Conservation (phyloP, 768 basidiomycete genomes). For the Termitomyces sp. region DNA sequence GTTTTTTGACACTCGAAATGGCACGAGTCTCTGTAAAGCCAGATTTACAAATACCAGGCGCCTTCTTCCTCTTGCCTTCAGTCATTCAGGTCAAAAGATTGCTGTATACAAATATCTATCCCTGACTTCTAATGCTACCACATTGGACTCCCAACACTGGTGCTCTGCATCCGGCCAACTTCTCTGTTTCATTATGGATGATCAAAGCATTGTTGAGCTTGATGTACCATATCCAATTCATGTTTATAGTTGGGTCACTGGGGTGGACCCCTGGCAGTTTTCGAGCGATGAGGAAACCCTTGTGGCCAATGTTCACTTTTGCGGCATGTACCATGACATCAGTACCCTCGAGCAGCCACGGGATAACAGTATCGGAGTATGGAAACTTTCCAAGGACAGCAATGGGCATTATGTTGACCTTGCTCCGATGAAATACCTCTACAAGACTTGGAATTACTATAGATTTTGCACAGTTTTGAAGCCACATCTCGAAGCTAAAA, state of each 20-base stretch:
- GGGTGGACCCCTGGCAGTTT: neutral
- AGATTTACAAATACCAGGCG: neutral
- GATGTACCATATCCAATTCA: neutral
- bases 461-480: neutral
- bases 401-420: neutral
- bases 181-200: slow-evolving; percentile 3
- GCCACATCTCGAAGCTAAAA: neutral
- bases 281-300: slow-evolving; percentile 3
- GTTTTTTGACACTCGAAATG: slow-evolving; percentile 2
- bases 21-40: neutral
- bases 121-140: neutral
- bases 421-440: neutral
- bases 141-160: neutral
- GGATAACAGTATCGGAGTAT: neutral
- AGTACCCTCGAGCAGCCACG: too few relatives aligned
- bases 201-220: neutral
- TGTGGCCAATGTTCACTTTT: neutral
- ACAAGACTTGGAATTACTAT: neutral
- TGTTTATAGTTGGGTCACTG: neutral
- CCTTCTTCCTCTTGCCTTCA: slow-evolving; percentile 3
- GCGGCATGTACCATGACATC: neutral
- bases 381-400: slow-evolving; percentile 1
- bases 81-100: slow-evolving; percentile 8
- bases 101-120: neutral
- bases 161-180: neutral